These are phyloP conservation scores for Alternaria triticimaculans DNA, from an alignment of 2,329 filamentous ascomycete species.

Conservation along the genomic window DNA sequence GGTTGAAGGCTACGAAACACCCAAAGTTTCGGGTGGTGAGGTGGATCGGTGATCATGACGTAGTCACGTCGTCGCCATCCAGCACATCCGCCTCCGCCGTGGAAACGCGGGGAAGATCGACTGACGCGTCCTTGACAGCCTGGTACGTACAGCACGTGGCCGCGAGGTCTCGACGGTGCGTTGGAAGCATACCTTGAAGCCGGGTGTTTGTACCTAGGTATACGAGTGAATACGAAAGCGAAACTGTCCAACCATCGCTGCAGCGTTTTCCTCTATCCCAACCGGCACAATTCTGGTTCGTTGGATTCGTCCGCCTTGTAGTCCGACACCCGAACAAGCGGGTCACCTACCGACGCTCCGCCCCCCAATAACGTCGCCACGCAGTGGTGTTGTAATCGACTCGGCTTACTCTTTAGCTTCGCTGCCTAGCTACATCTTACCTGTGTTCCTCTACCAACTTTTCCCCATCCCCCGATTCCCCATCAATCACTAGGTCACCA, in stretches of 20 bases:
- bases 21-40: slow-evolving; percentile 1
- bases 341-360: slow-evolving; percentile 9
- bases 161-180: background rate
- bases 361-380: slow-evolving; percentile 17
- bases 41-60: slow-evolving; percentile 3
- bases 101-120: slow-evolving; percentile 12
- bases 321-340: slow-evolving; percentile 7
- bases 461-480: slow-evolving; percentile 10
- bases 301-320: slow-evolving; percentile 14
- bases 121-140: slow-evolving; percentile 24
- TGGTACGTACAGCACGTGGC: slow-evolving; percentile 12
- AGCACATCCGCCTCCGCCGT: background rate
- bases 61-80: slow-evolving; percentile 6
- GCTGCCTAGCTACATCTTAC: slow-evolving; percentile 14
- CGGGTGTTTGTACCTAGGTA: background rate
- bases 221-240: background rate
- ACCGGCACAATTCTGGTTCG: background rate
- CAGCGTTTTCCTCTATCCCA: background rate
- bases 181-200: background rate
- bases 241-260: background rate
- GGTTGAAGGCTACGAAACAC: background rate
- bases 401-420: slow-evolving; percentile 21
- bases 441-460: slow-evolving; percentile 7
- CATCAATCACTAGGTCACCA: slow-evolving; percentile 36
- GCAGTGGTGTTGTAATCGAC: slow-evolving; percentile 44